Conservation (phyloP, 805 yeast species). For the Candida orba region DNA sequence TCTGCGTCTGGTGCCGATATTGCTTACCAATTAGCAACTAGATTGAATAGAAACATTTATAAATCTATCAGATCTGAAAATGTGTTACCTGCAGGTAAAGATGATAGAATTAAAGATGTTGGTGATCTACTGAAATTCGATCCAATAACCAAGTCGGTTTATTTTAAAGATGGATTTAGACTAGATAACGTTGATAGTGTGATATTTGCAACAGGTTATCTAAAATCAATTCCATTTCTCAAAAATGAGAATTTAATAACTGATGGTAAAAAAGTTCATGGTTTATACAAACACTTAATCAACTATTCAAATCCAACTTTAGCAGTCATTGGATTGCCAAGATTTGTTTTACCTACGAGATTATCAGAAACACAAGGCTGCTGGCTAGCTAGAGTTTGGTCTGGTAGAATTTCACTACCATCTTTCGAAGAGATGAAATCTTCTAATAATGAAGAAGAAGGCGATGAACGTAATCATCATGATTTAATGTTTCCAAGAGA, state of each 20-base stretch:
- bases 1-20: constrained; percentile 75
- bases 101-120: constrained; percentile 34
- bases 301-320: constrained; percentile 56
- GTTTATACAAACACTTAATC: constrained; percentile 54
- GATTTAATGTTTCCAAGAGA: constrained; percentile 50
- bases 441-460: constrained; percentile 38
- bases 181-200: constrained; percentile 46
- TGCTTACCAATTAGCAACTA: constrained; percentile 49
- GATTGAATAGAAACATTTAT: constrained; percentile 34
- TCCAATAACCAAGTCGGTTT: constrained; percentile 30
- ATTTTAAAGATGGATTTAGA: constrained; percentile 41
- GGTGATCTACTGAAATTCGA: constrained; percentile 37
- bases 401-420: constrained; percentile 49
- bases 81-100: constrained; percentile 36
- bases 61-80: constrained; percentile 44
- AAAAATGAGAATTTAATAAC: constrained; percentile 32
- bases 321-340: constrained; percentile 55
- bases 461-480: constrained; percentile 44
- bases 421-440: constrained; percentile 35
- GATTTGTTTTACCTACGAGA: constrained; percentile 56
- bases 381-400: constrained; percentile 54
- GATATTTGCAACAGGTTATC: constrained; percentile 71
- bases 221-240: constrained; percentile 58
- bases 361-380: constrained; percentile 59
- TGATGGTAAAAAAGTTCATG: constrained; percentile 40